Base-by-base conservation (phyloP, 164 flowering plant genomes). In the Saururus chinensis region DNA sequence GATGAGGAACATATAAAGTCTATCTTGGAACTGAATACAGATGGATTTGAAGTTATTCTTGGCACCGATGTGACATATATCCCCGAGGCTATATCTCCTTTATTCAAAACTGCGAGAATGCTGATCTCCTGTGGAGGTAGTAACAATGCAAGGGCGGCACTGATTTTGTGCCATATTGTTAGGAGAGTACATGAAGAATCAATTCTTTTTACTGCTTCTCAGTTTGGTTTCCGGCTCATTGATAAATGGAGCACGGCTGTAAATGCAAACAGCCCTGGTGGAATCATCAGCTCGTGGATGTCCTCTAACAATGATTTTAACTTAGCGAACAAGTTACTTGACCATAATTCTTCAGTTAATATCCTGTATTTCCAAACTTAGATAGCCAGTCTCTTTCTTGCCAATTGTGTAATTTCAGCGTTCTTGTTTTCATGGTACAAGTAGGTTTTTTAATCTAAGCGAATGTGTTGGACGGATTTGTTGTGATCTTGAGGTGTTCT, bases 11-110 rank as follows among this genome's bases (percentile, higher is more conserved):
- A 89, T 25, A 77, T 89, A 4, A 72, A 76, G 60, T 66, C 73
- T 42, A 70, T 92, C 62, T 83, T 81, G 62, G 78, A 72, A 60
- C 40, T 77, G 52, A 72, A 65, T 60, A 57, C 41, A 8, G 64
- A 58, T 5, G 92, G 98, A 21, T 93, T 89, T 61, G 85, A 93
- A 4, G 77, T 88, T 56, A 88, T 89, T 40, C 77, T 93, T 8
- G 98, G 98, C 20, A 89, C 96, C 9, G 98, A 89, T 59, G 92
- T 93, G 22, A 85, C 93, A 3, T 89, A 93, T 48, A 56, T 86
- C 40, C 49, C 85, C 53, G 95, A 88, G 79, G 86, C 92, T 21
- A 80, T 89, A 26, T 55, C 62, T 22, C 93, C 96, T 0, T 67
- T 92, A 56, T 92, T 89, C 75, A 77, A 81, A 42, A 89, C 96